Conservation (phyloP, 73 alveolate species). For the Paramecium caudatum region DNA sequence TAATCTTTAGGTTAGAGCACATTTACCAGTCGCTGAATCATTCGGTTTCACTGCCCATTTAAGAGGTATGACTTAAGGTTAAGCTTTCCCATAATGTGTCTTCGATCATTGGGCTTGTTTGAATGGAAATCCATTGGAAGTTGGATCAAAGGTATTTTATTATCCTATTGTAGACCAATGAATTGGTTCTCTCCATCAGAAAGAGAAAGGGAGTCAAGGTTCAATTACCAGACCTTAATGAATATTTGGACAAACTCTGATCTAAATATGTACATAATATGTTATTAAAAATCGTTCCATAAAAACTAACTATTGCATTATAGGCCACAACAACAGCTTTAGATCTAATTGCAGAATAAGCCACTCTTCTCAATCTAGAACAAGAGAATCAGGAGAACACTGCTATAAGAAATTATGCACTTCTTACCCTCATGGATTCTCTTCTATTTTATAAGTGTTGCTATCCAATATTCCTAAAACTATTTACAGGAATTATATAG, state of each 20-base stretch:
- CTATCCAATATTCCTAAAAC: not conserved
- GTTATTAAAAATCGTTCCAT: no score
- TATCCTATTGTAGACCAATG: conserved; percentile 55
- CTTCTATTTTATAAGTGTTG: not conserved
- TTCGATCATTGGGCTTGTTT: conserved; percentile 98
- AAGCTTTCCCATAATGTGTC: conserved; percentile 99
- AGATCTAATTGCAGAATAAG: no score
- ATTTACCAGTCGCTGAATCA: conserved; percentile 99
- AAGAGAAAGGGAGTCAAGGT: conserved; percentile 96
- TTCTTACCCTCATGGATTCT: conserved; percentile 8
- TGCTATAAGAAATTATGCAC: not conserved
- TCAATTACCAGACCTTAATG: conserved; percentile 91
- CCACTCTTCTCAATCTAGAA: no score
- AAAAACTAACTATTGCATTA: no score
- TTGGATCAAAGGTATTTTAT: conserved; percentile 74
- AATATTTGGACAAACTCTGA: conserved; percentile 92
- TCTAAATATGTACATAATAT: no score
- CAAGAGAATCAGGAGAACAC: not conserved
- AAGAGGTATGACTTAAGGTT: conserved; percentile 97
- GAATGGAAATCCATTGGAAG: conserved; percentile 82
- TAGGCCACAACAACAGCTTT: no score
- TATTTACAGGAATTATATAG: not conserved
- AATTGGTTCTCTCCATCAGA: conserved; percentile 87
- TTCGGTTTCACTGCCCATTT: conserved; percentile 99
- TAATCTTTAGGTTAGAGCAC: conserved; percentile 84